Evolutionary conservation across 257 asterid species (phyloP).

Genomic region (Verbascum thapsus): DNA sequence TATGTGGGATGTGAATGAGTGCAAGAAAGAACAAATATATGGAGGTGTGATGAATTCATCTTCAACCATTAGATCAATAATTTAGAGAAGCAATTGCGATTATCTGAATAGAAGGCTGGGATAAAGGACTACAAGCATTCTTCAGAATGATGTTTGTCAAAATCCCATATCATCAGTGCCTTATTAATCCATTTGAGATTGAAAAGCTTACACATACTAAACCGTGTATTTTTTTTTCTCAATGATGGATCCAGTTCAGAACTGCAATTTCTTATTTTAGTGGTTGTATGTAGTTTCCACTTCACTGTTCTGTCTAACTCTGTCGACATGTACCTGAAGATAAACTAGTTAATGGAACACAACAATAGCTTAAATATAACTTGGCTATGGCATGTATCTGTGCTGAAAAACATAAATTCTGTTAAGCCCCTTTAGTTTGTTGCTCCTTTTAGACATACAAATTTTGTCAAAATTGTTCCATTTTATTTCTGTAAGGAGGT

Average conservation of each 20-base stretch:
- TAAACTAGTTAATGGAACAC: too few species aligned
- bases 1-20: slow-evolving; percentile 18
- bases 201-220: not conserved
- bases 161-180: not conserved
- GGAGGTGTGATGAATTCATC: not conserved
- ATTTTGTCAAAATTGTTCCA: too few species aligned
- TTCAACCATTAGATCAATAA: slow-evolving; percentile 13
- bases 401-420: too few species aligned
- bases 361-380: too few species aligned
- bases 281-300: not conserved
- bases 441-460: too few species aligned
- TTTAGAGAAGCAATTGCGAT: slow-evolving; percentile 4
- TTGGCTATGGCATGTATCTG: too few species aligned
- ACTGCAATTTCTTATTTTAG: not conserved
- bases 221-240: not conserved
- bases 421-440: too few species aligned
- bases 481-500: slow-evolving; percentile 6
- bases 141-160: not conserved
- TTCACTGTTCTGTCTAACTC: slow-evolving; percentile 5
- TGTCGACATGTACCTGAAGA: too few species aligned
- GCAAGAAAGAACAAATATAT: not conserved
- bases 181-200: not conserved
- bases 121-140: not conserved
- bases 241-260: not conserved
- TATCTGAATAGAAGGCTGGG: slow-evolving; percentile 9